These are phyloP conservation scores for Xylaria sp. DNA, from an alignment of 2,329 filamentous ascomycete species.

Conservation along the genomic window DNA sequence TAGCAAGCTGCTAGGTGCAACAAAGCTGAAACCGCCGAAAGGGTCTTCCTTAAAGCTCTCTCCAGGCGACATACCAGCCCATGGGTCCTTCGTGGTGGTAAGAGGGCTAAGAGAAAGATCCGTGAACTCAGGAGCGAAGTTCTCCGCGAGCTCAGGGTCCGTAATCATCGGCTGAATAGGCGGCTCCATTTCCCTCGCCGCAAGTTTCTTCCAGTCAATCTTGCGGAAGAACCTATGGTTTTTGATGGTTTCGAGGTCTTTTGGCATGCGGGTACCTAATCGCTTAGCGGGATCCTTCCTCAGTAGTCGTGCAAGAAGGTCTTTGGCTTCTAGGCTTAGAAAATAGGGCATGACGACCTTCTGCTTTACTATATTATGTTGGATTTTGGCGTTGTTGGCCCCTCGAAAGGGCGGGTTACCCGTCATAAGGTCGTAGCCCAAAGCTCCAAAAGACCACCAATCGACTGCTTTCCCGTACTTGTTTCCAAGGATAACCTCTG, in stretches of 20 bases:
- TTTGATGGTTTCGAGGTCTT: conserved; percentile 87
- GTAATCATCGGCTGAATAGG: conserved; percentile 95
- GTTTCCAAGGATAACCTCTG: conserved; percentile 88
- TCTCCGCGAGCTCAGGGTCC: conserved; percentile 94
- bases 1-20: conserved; percentile 67
- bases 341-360: conserved; percentile 92
- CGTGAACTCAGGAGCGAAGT: conserved; percentile 94
- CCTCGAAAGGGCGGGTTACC: conserved; percentile 91
- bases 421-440: conserved; percentile 92
- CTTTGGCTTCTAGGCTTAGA: conserved; percentile 90
- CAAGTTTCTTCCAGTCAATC: conserved; percentile 93
- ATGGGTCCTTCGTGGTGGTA: conserved; percentile 58
- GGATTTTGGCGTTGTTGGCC: conserved; percentile 92
- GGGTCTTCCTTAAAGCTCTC: conserved; percentile 62
- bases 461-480: conserved; percentile 95
- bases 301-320: conserved; percentile 87
- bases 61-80: conserved; percentile 51
- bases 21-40: conserved; percentile 74
- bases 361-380: conserved; percentile 94
- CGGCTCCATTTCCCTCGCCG: conserved; percentile 82
- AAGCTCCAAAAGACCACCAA: conserved; percentile 97
- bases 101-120: conserved; percentile 83
- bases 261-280: conserved; percentile 87
- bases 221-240: conserved; percentile 96
- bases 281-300: conserved; percentile 93